Evolutionary conservation across 257 asterid species (phyloP).

Genomic region (Ballota nigra): DNA sequence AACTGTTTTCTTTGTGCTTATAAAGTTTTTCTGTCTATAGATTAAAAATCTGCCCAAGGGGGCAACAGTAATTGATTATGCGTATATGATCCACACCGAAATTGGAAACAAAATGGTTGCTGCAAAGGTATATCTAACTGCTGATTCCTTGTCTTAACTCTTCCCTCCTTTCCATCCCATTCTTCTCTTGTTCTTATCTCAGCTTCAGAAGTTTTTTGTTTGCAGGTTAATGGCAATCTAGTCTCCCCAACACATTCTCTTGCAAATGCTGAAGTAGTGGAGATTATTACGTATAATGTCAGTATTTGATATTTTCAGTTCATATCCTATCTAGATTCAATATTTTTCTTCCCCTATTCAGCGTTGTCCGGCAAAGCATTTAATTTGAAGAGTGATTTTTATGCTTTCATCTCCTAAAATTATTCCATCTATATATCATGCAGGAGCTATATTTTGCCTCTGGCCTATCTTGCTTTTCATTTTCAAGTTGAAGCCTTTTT

Average conservation of each 20-base stretch:
- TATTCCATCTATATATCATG: neutral
- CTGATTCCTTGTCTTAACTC: constrained; percentile 6
- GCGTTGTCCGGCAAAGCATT: neutral
- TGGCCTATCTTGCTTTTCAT: constrained; percentile 12
- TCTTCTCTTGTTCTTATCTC: constrained; percentile 6
- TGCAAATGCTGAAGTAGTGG: constrained; percentile 92
- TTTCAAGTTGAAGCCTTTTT: constrained; percentile 1
- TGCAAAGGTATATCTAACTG: constrained; percentile 56
- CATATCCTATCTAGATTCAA: neutral
- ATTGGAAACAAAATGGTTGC: constrained; percentile 96
- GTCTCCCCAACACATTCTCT: constrained; percentile 78
- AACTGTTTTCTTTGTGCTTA: constrained; percentile 13
- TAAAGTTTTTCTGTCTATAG: constrained; percentile 34
- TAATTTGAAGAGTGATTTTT: neutral
- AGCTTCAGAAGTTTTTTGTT: constrained; percentile 19
- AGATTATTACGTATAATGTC: constrained; percentile 74
- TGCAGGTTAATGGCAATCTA: constrained; percentile 90
- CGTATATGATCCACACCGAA: constrained; percentile 87
- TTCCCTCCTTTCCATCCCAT: constrained; percentile 3
- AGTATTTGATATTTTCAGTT: constrained; percentile 31
- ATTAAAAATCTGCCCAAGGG: constrained; percentile 87
- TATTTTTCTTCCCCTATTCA: constrained; percentile 3
- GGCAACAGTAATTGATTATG: constrained; percentile 80
- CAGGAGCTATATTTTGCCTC: neutral
- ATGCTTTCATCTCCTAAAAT: constrained; percentile 2